Conservation (phyloP, 345 rosid genomes). For the Punica granatum region DNA sequence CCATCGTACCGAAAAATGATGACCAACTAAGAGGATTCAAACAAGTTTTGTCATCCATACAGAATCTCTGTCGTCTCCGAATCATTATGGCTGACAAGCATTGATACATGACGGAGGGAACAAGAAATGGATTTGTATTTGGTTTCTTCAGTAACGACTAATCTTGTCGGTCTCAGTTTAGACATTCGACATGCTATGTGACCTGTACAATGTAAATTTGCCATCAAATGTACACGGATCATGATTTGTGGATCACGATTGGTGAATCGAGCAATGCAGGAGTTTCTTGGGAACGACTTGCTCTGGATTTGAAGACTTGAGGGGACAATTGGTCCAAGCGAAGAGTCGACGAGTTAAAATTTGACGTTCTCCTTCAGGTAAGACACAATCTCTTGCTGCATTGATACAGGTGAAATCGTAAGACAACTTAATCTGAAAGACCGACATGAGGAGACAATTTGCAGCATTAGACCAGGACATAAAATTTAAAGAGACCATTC, state of each 20-base stretch:
- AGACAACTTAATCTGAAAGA: neutral
- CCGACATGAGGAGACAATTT: neutral
- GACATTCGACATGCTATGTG: neutral
- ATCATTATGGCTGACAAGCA: neutral
- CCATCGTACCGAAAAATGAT: no score
- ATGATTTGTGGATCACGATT: neutral
- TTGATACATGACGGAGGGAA: no score
- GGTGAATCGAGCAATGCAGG: neutral
- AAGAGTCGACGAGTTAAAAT: conserved; percentile 20
- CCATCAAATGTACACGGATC: neutral
- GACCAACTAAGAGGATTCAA: no score
- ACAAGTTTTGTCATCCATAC: no score
- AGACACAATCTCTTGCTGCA: conserved; percentile 82
- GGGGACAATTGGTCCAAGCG: neutral
- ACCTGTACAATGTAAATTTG: neutral
- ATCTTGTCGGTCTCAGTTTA: neutral
- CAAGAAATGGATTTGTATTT: neutral
- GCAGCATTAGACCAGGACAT: no score
- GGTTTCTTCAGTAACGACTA: neutral
- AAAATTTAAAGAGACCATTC: neutral
- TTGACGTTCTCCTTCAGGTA: conserved; percentile 67
- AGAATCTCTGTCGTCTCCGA: no score
- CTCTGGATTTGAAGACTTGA: neutral
- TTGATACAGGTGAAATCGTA: neutral
- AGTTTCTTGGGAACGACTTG: neutral